Percentiles rank a stretch among this genome's conserved stretches.
These are phyloP conservation scores for Boletus pseudopeckii DNA, from an alignment of 768 basidiomycete species.

Conservation along the genomic window DNA sequence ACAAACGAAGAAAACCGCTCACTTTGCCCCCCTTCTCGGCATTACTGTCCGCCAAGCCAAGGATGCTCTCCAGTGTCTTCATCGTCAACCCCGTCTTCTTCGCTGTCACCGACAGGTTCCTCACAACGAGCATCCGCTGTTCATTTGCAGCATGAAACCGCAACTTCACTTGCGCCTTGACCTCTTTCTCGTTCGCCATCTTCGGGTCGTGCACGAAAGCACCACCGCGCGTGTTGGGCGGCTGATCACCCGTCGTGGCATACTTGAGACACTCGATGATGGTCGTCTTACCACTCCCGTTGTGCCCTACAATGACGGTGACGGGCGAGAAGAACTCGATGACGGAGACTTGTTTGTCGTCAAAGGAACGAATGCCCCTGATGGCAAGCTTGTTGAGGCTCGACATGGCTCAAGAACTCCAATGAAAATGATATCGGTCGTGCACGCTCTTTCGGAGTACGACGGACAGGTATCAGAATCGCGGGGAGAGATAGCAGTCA, in stretches of 20 bases:
- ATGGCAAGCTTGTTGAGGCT: slow-evolving; percentile 91
- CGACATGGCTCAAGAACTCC: slow-evolving; percentile 44
- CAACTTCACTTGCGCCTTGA: slow-evolving; percentile 96
- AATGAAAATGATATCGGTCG: background rate
- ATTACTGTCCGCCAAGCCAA: slow-evolving; percentile 68
- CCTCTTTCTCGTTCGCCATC: slow-evolving; percentile 99
- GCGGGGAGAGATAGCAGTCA: background rate
- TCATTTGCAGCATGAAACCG: slow-evolving; percentile 89
- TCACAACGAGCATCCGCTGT: slow-evolving; percentile 83
- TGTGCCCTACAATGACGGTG: slow-evolving; percentile 98
- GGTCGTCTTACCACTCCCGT: slow-evolving; percentile 98
- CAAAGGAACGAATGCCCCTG: slow-evolving; percentile 91
- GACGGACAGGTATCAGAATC: background rate
- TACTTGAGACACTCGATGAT: slow-evolving; percentile 99
- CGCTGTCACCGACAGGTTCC: slow-evolving; percentile 87
- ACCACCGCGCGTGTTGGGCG: slow-evolving; percentile 96
- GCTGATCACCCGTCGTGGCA: slow-evolving; percentile 96
- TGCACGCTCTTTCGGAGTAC: background rate
- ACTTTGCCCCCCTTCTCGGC: slow-evolving; percentile 77
- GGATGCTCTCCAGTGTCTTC: slow-evolving; percentile 95
- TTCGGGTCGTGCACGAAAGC: slow-evolving; percentile 99
- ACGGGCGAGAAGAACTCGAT: slow-evolving; percentile 98
- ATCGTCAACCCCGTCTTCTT: slow-evolving; percentile 94
- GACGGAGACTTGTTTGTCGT: slow-evolving; percentile 89
- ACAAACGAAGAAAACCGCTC: background rate